Evolutionary conservation across 2,329 filamentous ascomycete species (phyloP), one percentile per base, ranked within the genome.

Genomic region (Fusarium falciforme): DNA sequence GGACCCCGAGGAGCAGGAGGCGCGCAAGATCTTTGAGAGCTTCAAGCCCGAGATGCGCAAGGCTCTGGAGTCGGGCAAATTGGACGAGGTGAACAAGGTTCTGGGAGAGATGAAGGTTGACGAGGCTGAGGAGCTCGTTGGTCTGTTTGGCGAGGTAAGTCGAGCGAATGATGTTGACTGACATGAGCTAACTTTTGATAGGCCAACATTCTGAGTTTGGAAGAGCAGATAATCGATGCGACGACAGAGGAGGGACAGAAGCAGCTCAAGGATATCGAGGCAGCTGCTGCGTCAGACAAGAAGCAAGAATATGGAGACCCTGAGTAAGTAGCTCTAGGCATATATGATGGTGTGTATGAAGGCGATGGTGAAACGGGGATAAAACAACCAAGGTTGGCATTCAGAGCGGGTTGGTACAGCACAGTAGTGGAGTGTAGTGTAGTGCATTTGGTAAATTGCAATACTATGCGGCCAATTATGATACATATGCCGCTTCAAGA

Each of bases 181-280:
- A 68, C 17, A 58, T 47, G 54, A 25, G 64, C 79, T 80, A 76
- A 80, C 69, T 49, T 38, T 42, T 63, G 36, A 61, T 72, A 92
- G 85, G 94, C 94, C 17, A 94, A 94, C 40, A 96, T 98, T 87
- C 84, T 99, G 75, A 98, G 94, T 81, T 83, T 99, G 60, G 95
- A 98, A 82, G 92, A 98, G 80, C 92, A 97, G 59, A 94, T 99
- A 61, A 97, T 99, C 76, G 96, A 99, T 84, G 94, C 95, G 1
- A 99, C 95, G 54, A 97, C 96, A 3, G 92, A 95, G 80, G 92
- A 96, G 81, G 95, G 95, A 4, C 89, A 92, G 85, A 90, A 92
- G 81, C 91, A 92, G 80, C 87, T 96, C 77, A 92, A 93, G 84
- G 90, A 95, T 74, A 89, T 97, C 69, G 92, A 94, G 81, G 87